Evolutionary conservation across 164 flowering plant genomes (phyloP).

Genomic region (Euptelea pleiosperma): DNA sequence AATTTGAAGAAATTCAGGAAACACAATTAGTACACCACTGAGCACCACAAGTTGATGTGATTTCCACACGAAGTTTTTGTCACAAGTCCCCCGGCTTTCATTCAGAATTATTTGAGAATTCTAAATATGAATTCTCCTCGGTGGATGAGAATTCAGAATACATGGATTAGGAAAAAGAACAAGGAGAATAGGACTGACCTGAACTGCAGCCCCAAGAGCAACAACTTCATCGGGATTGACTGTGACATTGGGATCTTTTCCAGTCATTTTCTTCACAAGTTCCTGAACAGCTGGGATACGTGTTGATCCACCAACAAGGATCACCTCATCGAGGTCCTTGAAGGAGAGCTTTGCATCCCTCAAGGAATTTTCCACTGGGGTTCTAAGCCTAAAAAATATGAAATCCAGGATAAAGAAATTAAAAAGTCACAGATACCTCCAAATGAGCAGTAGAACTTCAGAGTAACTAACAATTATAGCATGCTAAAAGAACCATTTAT

Average conservation of each 20-base stretch:
- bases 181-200: constrained; percentile 33
- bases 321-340: constrained; percentile 74
- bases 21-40: too few relatives aligned
- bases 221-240: constrained; percentile 92
- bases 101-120: too few relatives aligned
- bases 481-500: too few relatives aligned
- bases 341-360: constrained; percentile 73
- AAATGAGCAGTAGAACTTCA: too few relatives aligned
- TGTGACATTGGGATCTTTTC: constrained; percentile 37
- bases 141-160: too few relatives aligned
- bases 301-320: constrained; percentile 39
- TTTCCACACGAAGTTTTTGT: too few relatives aligned
- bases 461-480: too few relatives aligned
- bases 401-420: neutral
- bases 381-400: constrained; percentile 40
- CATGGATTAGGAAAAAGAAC: neutral
- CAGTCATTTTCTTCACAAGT: constrained; percentile 31
- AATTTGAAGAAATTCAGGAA: neutral
- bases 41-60: too few relatives aligned
- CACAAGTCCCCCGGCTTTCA: too few relatives aligned
- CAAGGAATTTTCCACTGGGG: constrained; percentile 62
- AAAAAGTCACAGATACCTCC: too few relatives aligned
- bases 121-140: too few relatives aligned
- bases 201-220: constrained; percentile 87
- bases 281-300: constrained; percentile 40